Base-by-base conservation (phyloP, 768 basidiomycete species). In the Russula ochroleuca region DNA sequence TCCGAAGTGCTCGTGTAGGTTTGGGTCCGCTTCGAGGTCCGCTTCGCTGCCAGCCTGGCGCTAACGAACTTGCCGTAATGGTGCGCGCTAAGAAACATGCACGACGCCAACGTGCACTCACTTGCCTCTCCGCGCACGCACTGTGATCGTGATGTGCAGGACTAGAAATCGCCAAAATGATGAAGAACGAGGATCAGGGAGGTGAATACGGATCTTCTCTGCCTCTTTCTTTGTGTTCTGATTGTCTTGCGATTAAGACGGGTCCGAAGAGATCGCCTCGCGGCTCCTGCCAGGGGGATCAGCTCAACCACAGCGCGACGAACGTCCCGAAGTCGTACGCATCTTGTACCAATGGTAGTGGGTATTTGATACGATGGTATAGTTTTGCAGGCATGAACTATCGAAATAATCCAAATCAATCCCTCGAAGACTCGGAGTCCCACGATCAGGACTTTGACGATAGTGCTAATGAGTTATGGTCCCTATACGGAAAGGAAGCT, bases 401-500 rank as follows among this genome's bases (percentile, higher is more conserved):
- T 14, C 48, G 7, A 47, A n/a, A 43, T 43, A 23, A 25, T 19
- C 14, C 28, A 33, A 52, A 5, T 23, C 1, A 3, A 43, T n/a
- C 37, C 28, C 7, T 9, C 3, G 14, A 41, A 6, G 17, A 14
- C n/a, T 11, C 25, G 0, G 38, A 9, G 47, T 40, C 3, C 17
- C 0, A 10, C 11, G 14, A 28, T 3, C 1, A n/a, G 5, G 58
- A 60, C 41, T 60, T 60, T 40, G 59, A 52, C 28, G 59, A 60
- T 5, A 21, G n/a, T 21, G 59, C 59, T 3, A 43, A 60, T 3
- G 47, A 23, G n/a, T 28, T 60, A 11, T 60, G 59, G 59, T 41
- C 59, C 31, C 50, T 60, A 1, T 60, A 41, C n/a, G 37, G n/a
- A 11, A 33, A 60, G 14, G 38, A 54, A 40, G 21, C 37, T 9